These are phyloP conservation scores for Pyrenophora teres DNA, from an alignment of 2,329 filamentous ascomycete species.

Conservation along the genomic window DNA sequence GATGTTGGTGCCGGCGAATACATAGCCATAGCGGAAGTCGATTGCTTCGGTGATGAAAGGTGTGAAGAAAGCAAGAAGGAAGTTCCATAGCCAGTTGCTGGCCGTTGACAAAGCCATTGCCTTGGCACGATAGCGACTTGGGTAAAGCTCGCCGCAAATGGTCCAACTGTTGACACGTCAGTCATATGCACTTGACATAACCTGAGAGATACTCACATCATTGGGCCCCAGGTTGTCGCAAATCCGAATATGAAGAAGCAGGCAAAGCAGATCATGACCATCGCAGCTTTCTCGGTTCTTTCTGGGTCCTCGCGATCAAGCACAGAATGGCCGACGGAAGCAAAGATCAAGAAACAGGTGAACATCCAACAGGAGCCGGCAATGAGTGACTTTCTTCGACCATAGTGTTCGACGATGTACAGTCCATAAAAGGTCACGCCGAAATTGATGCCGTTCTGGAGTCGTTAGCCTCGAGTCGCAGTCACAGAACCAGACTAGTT, in stretches of 20 bases:
- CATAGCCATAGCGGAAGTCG: slow-evolving; percentile 72
- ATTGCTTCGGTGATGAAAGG: slow-evolving; percentile 75
- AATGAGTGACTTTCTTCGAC: slow-evolving; percentile 52
- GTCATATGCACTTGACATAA: background rate
- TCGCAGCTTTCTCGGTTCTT: slow-evolving; percentile 43
- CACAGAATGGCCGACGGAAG: slow-evolving; percentile 51
- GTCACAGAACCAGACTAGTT: slow-evolving; percentile 7
- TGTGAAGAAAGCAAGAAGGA: slow-evolving; percentile 67
- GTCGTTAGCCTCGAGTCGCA: background rate
- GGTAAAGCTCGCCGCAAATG: slow-evolving; percentile 67
- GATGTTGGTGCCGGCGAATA: slow-evolving; percentile 74
- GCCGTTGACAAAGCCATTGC: slow-evolving; percentile 51
- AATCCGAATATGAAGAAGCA: slow-evolving; percentile 70
- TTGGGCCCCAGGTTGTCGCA: slow-evolving; percentile 70
- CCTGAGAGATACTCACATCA: slow-evolving; percentile 46
- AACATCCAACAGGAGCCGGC: slow-evolving; percentile 54
- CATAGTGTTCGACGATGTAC: slow-evolving; percentile 53
- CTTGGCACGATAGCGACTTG: slow-evolving; percentile 56
- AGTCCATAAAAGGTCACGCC: slow-evolving; percentile 52
- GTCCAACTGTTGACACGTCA: slow-evolving; percentile 61
- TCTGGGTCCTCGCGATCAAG: slow-evolving; percentile 41
- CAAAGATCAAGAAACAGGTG: slow-evolving; percentile 62
- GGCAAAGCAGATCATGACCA: slow-evolving; percentile 68
- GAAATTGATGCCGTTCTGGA: slow-evolving; percentile 51
- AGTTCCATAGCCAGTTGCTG: slow-evolving; percentile 51